Evolutionary conservation across 257 asterid genomes (phyloP).

Genomic region (Solanum stenotomum): DNA sequence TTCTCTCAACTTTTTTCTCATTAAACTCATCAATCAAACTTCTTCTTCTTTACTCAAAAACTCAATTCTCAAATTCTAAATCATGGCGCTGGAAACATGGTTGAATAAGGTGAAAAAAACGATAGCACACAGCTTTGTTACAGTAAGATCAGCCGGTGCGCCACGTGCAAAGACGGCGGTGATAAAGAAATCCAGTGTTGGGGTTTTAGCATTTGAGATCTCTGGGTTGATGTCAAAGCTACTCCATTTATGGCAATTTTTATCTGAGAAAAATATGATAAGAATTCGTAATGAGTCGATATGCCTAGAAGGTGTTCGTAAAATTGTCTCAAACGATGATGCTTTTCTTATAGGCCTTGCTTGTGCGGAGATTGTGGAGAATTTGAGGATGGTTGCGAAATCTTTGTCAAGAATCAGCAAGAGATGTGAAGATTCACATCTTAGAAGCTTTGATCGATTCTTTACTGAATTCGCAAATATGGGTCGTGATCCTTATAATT

Average conservation of each 20-base stretch:
- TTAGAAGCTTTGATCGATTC: slow-evolving; percentile 45
- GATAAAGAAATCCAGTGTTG: slow-evolving; percentile 59
- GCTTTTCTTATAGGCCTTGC: slow-evolving; percentile 62
- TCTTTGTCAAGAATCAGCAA: slow-evolving; percentile 49
- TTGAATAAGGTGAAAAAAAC: slow-evolving; percentile 28
- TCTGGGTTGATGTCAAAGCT: slow-evolving; percentile 77
- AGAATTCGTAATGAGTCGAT: slow-evolving; percentile 54
- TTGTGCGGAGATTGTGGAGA: slow-evolving; percentile 75
- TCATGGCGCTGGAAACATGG: slow-evolving; percentile 8
- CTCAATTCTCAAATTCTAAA: background rate
- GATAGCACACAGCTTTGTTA: slow-evolving; percentile 38
- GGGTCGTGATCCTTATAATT: slow-evolving; percentile 51
- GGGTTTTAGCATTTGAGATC: slow-evolving; percentile 78
- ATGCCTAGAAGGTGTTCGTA: slow-evolving; percentile 76
- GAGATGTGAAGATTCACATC: slow-evolving; percentile 53
- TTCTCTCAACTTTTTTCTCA: background rate
- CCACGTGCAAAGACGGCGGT: slow-evolving; percentile 14
- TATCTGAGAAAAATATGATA: slow-evolving; percentile 43
- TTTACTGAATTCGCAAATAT: slow-evolving; percentile 56
- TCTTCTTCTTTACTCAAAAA: background rate
- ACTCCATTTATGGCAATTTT: slow-evolving; percentile 78
- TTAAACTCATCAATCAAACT: background rate
- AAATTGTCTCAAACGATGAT: slow-evolving; percentile 82
- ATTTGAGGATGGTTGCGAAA: slow-evolving; percentile 38
- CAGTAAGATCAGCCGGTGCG: slow-evolving; percentile 25